A percentile compares a stretch with the other conserved stretches of the same genome.
Conservation (phyloP, 2,329 filamentous ascomycete genomes). For the Colletotrichum horii region DNA sequence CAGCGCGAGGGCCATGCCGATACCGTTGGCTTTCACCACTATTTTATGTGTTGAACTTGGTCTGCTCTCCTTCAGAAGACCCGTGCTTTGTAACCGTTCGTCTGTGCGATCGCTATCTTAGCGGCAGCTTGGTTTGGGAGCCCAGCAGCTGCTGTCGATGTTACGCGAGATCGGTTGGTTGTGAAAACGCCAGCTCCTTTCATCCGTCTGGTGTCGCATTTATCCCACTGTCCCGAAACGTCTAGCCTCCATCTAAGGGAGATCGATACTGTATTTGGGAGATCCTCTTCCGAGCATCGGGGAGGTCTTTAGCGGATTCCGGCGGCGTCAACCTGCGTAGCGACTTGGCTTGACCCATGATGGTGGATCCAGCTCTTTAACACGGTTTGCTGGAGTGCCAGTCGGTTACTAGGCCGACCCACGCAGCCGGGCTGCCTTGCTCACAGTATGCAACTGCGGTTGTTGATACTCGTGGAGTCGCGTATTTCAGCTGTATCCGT, state of each 20-base stretch:
- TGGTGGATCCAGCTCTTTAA: neutral
- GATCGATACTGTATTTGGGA: slow-evolving; percentile 6
- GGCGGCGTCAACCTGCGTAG: neutral
- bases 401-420: neutral
- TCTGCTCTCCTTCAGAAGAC: neutral
- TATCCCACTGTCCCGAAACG: slow-evolving; percentile 11
- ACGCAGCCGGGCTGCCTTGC: neutral
- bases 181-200: neutral
- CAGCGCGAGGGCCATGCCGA: neutral
- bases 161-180: neutral
- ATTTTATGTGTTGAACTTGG: neutral
- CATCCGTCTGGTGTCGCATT: neutral
- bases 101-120: neutral
- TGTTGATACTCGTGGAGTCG: neutral
- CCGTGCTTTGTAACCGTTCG: neutral
- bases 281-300: neutral
- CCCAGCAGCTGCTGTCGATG: neutral
- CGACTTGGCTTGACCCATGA: neutral
- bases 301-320: neutral
- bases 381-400: neutral
- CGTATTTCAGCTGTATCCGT: neutral
- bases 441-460: neutral
- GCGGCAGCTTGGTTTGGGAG: neutral
- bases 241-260: neutral
- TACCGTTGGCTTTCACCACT: neutral